phyloP scores from a whole-genome alignment of 2,329 filamentous ascomycete genomes.

The Ophiocordyceps unilateralis region DNA sequence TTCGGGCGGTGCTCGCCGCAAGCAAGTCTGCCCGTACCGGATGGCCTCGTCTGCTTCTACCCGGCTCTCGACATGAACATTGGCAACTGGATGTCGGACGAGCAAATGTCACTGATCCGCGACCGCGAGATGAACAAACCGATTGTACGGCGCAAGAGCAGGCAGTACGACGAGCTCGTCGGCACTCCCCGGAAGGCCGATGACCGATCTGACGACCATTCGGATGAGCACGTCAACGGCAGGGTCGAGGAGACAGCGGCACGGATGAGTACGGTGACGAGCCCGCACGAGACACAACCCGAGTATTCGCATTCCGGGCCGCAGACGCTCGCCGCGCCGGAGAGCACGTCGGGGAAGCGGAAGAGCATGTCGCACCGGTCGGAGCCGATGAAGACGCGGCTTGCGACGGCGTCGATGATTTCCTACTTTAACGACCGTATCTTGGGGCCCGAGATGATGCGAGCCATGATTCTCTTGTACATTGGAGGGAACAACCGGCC shows the following conservation, averaged over 20 bases:
- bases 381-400: conserved; percentile 56
- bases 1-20: conserved; percentile 16
- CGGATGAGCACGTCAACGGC: too few species aligned
- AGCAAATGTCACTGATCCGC: conserved; percentile 87
- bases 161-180: conserved; percentile 72
- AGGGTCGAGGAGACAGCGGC: conserved; percentile 27
- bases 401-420: conserved; percentile 92
- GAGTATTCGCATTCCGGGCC: conserved; percentile 33
- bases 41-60: conserved; percentile 73
- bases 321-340: conserved; percentile 9
- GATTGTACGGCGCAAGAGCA: conserved; percentile 69
- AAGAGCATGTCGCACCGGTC: conserved; percentile 30
- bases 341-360: conserved; percentile 2
- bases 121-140: conserved; percentile 64
- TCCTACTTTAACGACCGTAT: conserved; percentile 96
- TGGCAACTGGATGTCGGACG: conserved; percentile 97
- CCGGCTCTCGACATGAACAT: conserved; percentile 93
- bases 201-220: conserved; percentile 23
- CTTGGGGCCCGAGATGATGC: conserved; percentile 94
- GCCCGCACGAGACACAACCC: conserved; percentile 19
- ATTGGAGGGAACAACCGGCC: conserved; percentile 86
- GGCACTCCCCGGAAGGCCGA: conserved; percentile 71
- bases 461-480: conserved; percentile 96
- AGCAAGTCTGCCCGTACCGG: conserved; percentile 51
- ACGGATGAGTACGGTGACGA: conserved; percentile 6